Evolutionary conservation across 257 asterid species (phyloP), one percentile per base, ranked within the genome.

Genomic region (Gentiana macrophylla): DNA sequence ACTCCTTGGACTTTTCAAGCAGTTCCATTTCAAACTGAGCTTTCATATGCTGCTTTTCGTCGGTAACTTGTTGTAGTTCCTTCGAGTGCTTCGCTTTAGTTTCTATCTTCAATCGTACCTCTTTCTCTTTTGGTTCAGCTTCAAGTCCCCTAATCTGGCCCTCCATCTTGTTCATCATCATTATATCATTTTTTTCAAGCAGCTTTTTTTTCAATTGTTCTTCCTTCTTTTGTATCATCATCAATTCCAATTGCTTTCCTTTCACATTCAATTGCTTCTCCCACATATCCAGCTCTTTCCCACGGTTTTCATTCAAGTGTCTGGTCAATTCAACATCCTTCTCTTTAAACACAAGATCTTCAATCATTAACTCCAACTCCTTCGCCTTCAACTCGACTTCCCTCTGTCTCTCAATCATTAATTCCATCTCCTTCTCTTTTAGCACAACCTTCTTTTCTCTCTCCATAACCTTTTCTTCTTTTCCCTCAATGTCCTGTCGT

Each of bases 251-350:
- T 49, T 74, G 69, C 56, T 52, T 72, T 53, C 41, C 69, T 64
- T 62, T 64, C 13, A 79, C 64, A 51, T 66, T 51, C 53, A 78
- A 50, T 55, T 46, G 59, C 63, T 63, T 68, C 65, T 82, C 77
- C 55, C 65, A 79, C 52, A 60, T 33, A 12, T 72, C 74, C 41
- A 78, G 69, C 51, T 64, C 67, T 57, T 45, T 53, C 62, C 9
- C 4, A 43, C 13, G 68, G 53, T 56, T 49, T 47, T 60, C 68
- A 57, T 63, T 61, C 11, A 49, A 44, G 59, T 64, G 45, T 53
- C 54, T 53, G 3, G 43, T 63, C 9, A 35, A 61, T 56, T 67
- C 71, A 62, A 52, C 59, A n/a, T 69, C 70, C 52, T 52, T 64
- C 59, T 66, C 68, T 61, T 74, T 71, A 60, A 59, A 66, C 15